Conservation (phyloP, 2,329 filamentous ascomycete genomes). For the Fusarium sp. region DNA sequence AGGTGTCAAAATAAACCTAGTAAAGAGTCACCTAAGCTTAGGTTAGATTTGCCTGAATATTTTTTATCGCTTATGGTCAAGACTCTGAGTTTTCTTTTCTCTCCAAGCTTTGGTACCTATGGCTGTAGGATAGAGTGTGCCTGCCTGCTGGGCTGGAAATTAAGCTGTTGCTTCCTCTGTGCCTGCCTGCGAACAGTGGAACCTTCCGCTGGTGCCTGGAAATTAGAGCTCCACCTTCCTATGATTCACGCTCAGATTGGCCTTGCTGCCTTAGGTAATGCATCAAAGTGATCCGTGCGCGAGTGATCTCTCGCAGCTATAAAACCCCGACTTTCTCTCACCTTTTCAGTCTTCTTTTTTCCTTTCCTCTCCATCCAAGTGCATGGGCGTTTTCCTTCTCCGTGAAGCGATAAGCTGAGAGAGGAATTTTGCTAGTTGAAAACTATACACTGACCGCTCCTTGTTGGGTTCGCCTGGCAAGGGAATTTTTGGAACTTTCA, state of each 20-base stretch:
- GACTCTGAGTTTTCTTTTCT: too few relatives aligned
- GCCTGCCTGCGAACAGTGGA: not conserved
- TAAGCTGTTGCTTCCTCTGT: not conserved
- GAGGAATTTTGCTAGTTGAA: conserved; percentile 91
- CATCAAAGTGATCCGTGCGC: conserved; percentile 20
- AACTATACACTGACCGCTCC: conserved; percentile 80
- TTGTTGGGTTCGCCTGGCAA: conserved; percentile 71
- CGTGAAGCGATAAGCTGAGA: conserved; percentile 75
- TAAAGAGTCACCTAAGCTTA: too few relatives aligned
- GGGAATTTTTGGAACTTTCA: conserved; percentile 76
- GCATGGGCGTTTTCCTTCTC: conserved; percentile 73
- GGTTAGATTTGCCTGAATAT: too few relatives aligned
- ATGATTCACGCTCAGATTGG: conserved; percentile 27
- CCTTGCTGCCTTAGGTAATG: conserved; percentile 38
- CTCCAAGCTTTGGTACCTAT: too few relatives aligned
- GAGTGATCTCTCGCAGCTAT: conserved; percentile 43
- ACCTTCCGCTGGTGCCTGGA: conserved; percentile 32
- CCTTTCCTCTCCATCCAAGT: conserved; percentile 66
- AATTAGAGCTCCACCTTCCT: conserved; percentile 6
- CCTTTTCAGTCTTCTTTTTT: conserved; percentile 50
- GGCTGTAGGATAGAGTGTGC: not conserved
- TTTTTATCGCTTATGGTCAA: too few relatives aligned
- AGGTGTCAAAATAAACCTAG: too few relatives aligned
- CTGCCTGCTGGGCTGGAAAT: conserved; percentile 12
- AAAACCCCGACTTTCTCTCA: conserved; percentile 45